These are phyloP conservation scores for Mortierella sp. DNA, from an alignment of 371 early-diverging fungal species.

Conservation along the genomic window DNA sequence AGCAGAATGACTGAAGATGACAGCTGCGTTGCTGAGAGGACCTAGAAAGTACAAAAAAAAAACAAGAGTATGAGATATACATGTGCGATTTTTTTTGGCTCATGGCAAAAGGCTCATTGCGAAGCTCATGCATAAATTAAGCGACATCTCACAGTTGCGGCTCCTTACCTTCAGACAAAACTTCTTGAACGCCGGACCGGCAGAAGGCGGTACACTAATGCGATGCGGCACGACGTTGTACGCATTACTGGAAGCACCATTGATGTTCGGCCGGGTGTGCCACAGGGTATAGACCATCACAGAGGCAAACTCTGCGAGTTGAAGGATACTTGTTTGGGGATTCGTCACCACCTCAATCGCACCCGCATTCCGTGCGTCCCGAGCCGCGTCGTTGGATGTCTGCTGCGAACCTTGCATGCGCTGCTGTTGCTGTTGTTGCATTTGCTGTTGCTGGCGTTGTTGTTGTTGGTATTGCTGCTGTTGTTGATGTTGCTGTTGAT, in stretches of 20 bases:
- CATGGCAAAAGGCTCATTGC: neutral
- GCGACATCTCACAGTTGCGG: neutral
- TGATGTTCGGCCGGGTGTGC: conserved; percentile 66
- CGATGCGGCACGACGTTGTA: conserved; percentile 53
- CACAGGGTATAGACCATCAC: conserved; percentile 76
- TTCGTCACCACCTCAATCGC: conserved; percentile 31
- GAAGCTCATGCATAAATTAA: too few species aligned
- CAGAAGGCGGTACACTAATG: conserved; percentile 62
- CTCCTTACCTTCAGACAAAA: conserved; percentile 68
- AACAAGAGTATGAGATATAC: neutral
- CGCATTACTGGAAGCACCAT: conserved; percentile 55
- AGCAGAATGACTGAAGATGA: conserved; percentile 73
- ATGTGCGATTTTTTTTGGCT: too few species aligned
- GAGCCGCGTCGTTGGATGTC: conserved; percentile 20
- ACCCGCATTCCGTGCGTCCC: conserved; percentile 31
- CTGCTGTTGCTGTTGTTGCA: conserved; percentile 27
- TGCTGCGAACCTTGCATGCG: conserved; percentile 17
- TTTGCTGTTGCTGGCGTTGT: conserved; percentile 18
- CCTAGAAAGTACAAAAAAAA: conserved; percentile 14
- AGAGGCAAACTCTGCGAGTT: conserved; percentile 75
- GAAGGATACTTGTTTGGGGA: conserved; percentile 50
- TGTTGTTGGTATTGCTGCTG: conserved; percentile 15
- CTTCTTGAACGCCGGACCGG: conserved; percentile 67
- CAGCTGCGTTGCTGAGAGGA: conserved; percentile 73
- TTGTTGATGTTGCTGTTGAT: conserved; percentile 23